These are phyloP conservation scores for Candida vaughaniae DNA, from an alignment of 805 yeast species.

Conservation along the genomic window DNA sequence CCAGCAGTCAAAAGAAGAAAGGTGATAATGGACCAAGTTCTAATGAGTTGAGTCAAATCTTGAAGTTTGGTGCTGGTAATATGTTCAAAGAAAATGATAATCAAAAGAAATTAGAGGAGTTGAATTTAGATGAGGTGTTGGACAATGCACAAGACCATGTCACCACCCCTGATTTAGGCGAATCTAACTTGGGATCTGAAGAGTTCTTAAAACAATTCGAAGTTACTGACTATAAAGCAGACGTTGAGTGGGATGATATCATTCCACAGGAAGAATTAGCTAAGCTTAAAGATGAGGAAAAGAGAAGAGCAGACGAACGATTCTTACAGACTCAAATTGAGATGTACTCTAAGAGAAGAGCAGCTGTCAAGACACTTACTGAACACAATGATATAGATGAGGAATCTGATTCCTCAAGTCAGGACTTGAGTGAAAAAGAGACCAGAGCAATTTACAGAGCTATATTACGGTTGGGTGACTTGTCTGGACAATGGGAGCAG, in stretches of 20 bases:
- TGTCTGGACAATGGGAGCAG: conserved; percentile 75
- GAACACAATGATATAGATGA: conserved; percentile 32
- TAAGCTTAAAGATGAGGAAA: conserved; percentile 88
- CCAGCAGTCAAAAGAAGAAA: conserved; percentile 43
- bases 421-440: conserved; percentile 78
- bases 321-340: conserved; percentile 87
- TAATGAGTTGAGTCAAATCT: conserved; percentile 85
- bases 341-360: conserved; percentile 77
- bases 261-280: conserved; percentile 92
- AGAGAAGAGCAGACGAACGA: conserved; percentile 80
- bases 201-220: conserved; percentile 96
- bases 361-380: conserved; percentile 61
- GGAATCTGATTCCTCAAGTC: conserved; percentile 40
- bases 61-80: conserved; percentile 97
- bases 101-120: conserved; percentile 91
- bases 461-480: conserved; percentile 77
- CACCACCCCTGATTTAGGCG: conserved; percentile 95
- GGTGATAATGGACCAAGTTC: conserved; percentile 69
- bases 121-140: conserved; percentile 93
- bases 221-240: conserved; percentile 98
- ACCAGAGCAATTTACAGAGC: conserved; percentile 83
- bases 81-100: conserved; percentile 96
- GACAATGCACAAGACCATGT: conserved; percentile 97
- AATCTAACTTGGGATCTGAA: conserved; percentile 97
- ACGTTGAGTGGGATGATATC: conserved; percentile 98